Base-by-base conservation (phyloP, 1,139 yeast species). In the Diutina scorzettiae region DNA sequence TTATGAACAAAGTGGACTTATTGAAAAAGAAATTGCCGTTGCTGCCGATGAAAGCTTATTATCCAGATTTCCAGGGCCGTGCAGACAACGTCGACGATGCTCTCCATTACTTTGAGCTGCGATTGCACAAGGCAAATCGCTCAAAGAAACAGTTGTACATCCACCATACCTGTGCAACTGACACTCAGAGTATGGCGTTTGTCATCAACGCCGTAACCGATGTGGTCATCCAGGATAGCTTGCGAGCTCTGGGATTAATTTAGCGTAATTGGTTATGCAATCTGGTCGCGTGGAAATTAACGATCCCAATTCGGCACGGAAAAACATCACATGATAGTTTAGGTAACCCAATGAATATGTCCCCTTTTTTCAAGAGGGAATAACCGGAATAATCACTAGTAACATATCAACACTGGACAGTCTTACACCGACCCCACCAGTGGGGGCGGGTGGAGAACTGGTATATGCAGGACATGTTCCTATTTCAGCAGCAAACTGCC, bases 121-220 rank as follows among this genome's bases (percentile, higher is more conserved):
- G 76, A 41, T 81, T 84, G 48, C 57, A 80, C 45, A 66, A 74
- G 44, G 57, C 81, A 50, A 84, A 84, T 56, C 65, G 76, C 45
- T 68, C 81, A 2, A 71, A 74, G 42, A 81, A 82, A 54, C 91
- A 89, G 5, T 76, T 89, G 28, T 93, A 93, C 57, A 81, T 86
- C 23, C 96, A 87, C 60, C 66, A 89, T 50, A 93, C 98, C 1
- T 87, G 96, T 64, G 99, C 99, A 2, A 91, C 98, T 0, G 98
- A 93, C 58, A 78, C 95, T 0, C 69, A 74, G 43, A 72, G 85
- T 23, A 89, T 89, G 96, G 74, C 76, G 54, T 89, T 87, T 58
- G 96, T 91, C 24, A 68, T 91, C 48, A 76, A 85, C 9, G 97
- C 97, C 0, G 96, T 87, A 5, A 86, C 96, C 1, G 98, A 91